A percentile compares a stretch with the other conserved stretches of the same genome.
phyloP scores from a whole-genome alignment of 2,329 filamentous ascomycete species.

The Pseudofabraea citricarpa region DNA sequence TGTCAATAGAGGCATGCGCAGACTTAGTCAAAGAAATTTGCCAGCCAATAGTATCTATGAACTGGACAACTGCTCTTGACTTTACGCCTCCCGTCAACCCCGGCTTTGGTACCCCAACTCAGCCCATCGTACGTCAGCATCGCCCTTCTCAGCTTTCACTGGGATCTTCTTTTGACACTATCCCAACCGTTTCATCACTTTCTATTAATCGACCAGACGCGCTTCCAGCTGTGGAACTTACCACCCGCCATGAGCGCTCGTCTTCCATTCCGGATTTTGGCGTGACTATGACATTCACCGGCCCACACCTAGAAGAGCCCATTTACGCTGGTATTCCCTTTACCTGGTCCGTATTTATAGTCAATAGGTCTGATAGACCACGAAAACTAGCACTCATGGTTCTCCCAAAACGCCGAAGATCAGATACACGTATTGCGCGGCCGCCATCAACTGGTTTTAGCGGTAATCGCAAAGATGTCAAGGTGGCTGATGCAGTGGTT shows the following conservation, averaged over 20 bases:
- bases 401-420: conserved; percentile 59
- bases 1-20: conserved; percentile 56
- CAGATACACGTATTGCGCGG: conserved; percentile 39
- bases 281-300: conserved; percentile 70
- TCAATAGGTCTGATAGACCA: conserved; percentile 60
- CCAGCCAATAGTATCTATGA: conserved; percentile 56
- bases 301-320: conserved; percentile 51
- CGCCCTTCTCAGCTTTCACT: conserved; percentile 62
- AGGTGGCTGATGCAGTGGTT: conserved; percentile 59
- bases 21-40: conserved; percentile 52
- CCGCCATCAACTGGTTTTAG: conserved; percentile 44
- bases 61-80: conserved; percentile 65
- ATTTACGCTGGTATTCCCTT: conserved; percentile 64
- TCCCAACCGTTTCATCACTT: conserved; percentile 49
- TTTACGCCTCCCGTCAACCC: conserved; percentile 63
- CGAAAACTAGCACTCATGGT: conserved; percentile 68
- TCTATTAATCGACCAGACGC: conserved; percentile 55
- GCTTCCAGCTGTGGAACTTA: conserved; percentile 54
- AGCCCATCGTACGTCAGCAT: conserved; percentile 56
- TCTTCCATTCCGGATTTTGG: conserved; percentile 55
- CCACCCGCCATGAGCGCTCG: conserved; percentile 31
- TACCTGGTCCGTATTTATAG: conserved; percentile 68
- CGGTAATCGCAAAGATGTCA: conserved; percentile 27
- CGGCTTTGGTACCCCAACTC: conserved; percentile 51
- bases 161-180: conserved; percentile 44